Percentiles rank a stretch among this genome's conserved stretches.
phyloP scores from a whole-genome alignment of 2,329 filamentous ascomycete species.

The Calonectria pteridis region DNA sequence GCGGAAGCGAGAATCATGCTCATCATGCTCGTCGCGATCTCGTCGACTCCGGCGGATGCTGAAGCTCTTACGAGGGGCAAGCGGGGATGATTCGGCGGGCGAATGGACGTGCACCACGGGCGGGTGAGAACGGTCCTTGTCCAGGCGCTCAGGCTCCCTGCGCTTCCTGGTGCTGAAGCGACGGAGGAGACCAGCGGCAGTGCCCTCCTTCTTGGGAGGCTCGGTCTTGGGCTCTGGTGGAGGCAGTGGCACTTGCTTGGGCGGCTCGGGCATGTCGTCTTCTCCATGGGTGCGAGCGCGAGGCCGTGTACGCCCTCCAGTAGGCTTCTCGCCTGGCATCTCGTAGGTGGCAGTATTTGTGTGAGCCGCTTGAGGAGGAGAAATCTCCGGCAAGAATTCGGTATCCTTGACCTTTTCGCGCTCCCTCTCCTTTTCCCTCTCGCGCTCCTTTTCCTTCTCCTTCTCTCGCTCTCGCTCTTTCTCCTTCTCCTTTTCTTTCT shows the following conservation, averaged over 20 bases:
- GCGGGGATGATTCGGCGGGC: conserved; percentile 71
- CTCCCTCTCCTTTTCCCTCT: conserved; percentile 46
- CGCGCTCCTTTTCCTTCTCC: conserved; percentile 30
- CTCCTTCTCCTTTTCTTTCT: conserved; percentile 51
- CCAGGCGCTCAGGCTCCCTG: conserved; percentile 73
- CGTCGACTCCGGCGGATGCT: conserved; percentile 76
- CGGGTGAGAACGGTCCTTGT: conserved; percentile 76
- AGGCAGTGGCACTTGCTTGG: conserved; percentile 44
- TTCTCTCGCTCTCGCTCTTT: conserved; percentile 48
- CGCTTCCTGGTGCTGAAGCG: conserved; percentile 90
- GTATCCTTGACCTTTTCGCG: conserved; percentile 54
- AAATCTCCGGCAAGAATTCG: conserved; percentile 76
- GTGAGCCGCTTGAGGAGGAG: conserved; percentile 86
- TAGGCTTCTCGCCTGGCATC: conserved; percentile 89
- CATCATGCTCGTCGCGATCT: conserved; percentile 67
- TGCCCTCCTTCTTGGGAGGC: conserved; percentile 85
- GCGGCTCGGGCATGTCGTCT: conserved; percentile 82
- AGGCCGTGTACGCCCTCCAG: conserved; percentile 84
- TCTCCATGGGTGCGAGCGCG: conserved; percentile 94
- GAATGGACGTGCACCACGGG: conserved; percentile 83
- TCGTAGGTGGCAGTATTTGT: conserved; percentile 90
- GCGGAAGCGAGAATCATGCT: conserved; percentile 60
- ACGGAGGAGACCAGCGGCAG: conserved; percentile 85
- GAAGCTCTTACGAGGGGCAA: conserved; percentile 85
- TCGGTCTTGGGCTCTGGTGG: conserved; percentile 70